A percentile compares a stretch with the other conserved stretches of the same genome.
Evolutionary conservation across 2,329 filamentous ascomycete species (phyloP).

Genomic region (Arthrobotrys entomopaga): DNA sequence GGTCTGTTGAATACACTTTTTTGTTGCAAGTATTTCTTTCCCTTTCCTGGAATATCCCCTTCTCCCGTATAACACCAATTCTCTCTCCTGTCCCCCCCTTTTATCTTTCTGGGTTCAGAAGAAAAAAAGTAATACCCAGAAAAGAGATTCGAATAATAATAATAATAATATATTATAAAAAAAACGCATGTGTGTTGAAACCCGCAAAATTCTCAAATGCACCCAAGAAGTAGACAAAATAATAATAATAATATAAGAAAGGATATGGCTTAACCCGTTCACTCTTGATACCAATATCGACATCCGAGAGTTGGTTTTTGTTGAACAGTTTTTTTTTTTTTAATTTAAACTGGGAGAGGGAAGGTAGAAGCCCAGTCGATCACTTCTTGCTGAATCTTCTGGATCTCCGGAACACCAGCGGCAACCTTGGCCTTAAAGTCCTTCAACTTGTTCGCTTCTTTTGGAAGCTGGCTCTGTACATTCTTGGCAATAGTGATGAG

Average conservation of each 20-base stretch:
- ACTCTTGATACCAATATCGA: no score
- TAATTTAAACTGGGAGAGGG: constrained; percentile 81
- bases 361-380: constrained; percentile 85
- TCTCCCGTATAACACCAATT: constrained; percentile 40
- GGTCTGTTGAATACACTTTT: constrained; percentile 55
- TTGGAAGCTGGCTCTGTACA: constrained; percentile 83
- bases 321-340: no score
- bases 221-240: constrained; percentile 28
- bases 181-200: constrained; percentile 52
- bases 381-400: constrained; percentile 88
- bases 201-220: constrained; percentile 35
- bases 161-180: constrained; percentile 16
- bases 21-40: constrained; percentile 30
- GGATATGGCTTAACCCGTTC: no score
- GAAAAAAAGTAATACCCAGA: constrained; percentile 33
- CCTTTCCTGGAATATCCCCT: constrained; percentile 50
- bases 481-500: constrained; percentile 90
- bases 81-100: constrained; percentile 22
- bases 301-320: constrained; percentile 3
- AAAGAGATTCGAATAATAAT: constrained; percentile 11
- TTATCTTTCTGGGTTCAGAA: background rate
- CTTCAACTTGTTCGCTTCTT: constrained; percentile 99
- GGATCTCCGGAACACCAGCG: constrained; percentile 81
- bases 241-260: no score
- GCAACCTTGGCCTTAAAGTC: constrained; percentile 97